These are phyloP conservation scores for Setomelanomma holmii DNA, from an alignment of 2,329 filamentous ascomycete genomes.

Conservation along the genomic window DNA sequence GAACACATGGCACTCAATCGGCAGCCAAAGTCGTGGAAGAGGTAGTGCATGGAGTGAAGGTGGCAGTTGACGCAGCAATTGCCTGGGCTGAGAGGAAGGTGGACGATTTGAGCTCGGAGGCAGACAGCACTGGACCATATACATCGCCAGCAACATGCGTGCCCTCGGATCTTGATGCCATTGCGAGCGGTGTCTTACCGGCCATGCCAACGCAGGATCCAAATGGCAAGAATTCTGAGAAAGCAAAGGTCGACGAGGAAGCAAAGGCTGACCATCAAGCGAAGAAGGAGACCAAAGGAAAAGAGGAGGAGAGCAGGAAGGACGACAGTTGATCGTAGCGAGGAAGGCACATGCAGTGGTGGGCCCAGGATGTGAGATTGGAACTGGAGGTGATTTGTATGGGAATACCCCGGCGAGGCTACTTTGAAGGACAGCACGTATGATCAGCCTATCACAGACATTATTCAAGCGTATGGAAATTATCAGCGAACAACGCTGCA, in stretches of 20 bases:
- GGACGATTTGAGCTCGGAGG: slow-evolving; percentile 23
- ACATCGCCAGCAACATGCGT: slow-evolving; percentile 39
- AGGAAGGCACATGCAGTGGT: too few species aligned
- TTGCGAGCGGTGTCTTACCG: slow-evolving; percentile 39
- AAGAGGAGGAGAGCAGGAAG: background rate
- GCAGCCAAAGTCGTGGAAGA: slow-evolving; percentile 24
- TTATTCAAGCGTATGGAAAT: too few species aligned
- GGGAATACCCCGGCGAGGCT: too few species aligned
- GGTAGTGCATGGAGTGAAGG: slow-evolving; percentile 25
- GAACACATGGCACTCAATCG: slow-evolving; percentile 17
- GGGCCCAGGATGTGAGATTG: too few species aligned
- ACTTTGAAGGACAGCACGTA: too few species aligned
- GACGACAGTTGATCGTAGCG: background rate
- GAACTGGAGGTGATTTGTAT: too few species aligned
- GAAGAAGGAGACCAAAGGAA: background rate
- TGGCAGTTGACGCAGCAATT: slow-evolving; percentile 26
- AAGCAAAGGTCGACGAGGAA: too few species aligned
- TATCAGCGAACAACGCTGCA: too few species aligned
- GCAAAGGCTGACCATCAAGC: background rate
- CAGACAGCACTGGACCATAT: slow-evolving; percentile 41
- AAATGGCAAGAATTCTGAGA: slow-evolving; percentile 1
- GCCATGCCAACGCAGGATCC: slow-evolving; percentile 16
- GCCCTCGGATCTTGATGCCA: slow-evolving; percentile 43
- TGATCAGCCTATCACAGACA: too few species aligned
- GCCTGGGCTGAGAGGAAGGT: slow-evolving; percentile 38